These are phyloP conservation scores for Xylariaceae sp. DNA, from an alignment of 2,329 filamentous ascomycete genomes.

Conservation along the genomic window DNA sequence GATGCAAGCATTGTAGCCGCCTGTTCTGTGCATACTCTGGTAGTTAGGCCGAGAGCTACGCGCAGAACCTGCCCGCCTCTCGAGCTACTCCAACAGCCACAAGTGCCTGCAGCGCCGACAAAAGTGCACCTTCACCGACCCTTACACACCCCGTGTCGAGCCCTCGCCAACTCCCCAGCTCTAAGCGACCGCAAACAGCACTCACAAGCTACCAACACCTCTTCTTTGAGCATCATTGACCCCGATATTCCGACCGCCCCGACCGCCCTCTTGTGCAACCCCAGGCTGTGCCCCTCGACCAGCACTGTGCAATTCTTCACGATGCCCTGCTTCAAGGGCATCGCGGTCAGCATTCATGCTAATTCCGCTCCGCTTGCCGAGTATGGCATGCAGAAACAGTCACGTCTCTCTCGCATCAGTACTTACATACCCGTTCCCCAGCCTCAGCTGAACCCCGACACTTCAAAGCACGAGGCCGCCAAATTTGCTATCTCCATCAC, in stretches of 20 bases:
- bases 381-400: constrained; percentile 92
- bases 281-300: not conserved
- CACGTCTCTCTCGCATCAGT: constrained; percentile 85
- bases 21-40: too few relatives aligned
- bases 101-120: too few relatives aligned
- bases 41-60: too few relatives aligned
- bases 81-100: too few relatives aligned
- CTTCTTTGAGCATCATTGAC: too few relatives aligned
- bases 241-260: too few relatives aligned
- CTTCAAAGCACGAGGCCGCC: constrained; percentile 80
- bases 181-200: not conserved
- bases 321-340: constrained; percentile 98
- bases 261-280: not conserved
- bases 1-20: too few relatives aligned
- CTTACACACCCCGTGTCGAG: too few relatives aligned
- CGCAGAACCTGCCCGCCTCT: too few relatives aligned
- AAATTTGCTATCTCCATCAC: constrained; percentile 99
- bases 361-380: constrained; percentile 79
- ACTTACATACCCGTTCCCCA: constrained; percentile 96
- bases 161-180: not conserved
- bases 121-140: too few relatives aligned
- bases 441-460: constrained; percentile 67
- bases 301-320: constrained; percentile 23
- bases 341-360: constrained; percentile 93
- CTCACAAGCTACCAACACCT: too few relatives aligned